phyloP scores from a whole-genome alignment of 257 asterid genomes.

The Buddleja alternifolia region DNA sequence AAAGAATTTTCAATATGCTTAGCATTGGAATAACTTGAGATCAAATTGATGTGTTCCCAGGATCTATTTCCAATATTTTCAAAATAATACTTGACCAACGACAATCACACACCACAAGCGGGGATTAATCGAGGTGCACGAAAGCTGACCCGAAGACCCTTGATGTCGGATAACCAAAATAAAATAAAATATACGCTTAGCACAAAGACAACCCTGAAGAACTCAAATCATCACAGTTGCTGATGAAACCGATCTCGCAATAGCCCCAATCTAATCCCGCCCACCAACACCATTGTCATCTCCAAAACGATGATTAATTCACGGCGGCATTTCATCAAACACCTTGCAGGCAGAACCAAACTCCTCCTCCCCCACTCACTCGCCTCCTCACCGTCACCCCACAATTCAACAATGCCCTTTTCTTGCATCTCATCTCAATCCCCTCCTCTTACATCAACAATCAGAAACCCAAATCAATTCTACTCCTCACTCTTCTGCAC shows the following conservation, averaged over 20 bases:
- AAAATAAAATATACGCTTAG: too few species aligned
- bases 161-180: too few species aligned
- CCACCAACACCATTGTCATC: not conserved
- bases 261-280: slow-evolving; percentile 8
- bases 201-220: slow-evolving; percentile 6
- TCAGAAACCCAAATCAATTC: slow-evolving; percentile 34
- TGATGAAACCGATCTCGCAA: slow-evolving; percentile 28
- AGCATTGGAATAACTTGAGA: too few species aligned
- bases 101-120: too few species aligned
- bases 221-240: slow-evolving; percentile 15
- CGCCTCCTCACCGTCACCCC: slow-evolving; percentile 25
- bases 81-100: too few species aligned
- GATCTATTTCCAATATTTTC: too few species aligned
- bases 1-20: too few species aligned
- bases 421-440: slow-evolving; percentile 30
- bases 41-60: too few species aligned
- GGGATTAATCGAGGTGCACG: too few species aligned
- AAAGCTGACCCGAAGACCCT: too few species aligned
- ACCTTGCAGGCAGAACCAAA: slow-evolving; percentile 26
- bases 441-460: slow-evolving; percentile 9
- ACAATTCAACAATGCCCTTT: slow-evolving; percentile 10
- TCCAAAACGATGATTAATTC: slow-evolving; percentile 32
- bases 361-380: slow-evolving; percentile 16
- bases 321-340: slow-evolving; percentile 58
- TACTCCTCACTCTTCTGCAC: slow-evolving; percentile 78